Evolutionary conservation across 345 rosid genomes (phyloP), one percentile per base, ranked within the genome.

Genomic region (Capsella bursapastoris): DNA sequence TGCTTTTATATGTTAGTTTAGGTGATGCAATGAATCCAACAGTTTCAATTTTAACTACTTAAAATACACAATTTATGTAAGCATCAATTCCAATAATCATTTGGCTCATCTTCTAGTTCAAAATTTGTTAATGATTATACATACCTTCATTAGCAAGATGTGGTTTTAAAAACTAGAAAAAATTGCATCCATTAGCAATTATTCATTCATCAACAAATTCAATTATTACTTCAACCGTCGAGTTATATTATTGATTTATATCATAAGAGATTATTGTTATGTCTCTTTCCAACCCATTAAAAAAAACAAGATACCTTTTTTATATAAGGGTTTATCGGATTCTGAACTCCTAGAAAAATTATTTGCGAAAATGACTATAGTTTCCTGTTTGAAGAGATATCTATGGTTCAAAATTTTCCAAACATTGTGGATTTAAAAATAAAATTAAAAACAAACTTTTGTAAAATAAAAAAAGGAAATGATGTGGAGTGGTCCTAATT

Each of bases 221-320:
- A 64, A 70, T 77, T 31, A 77, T 77, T 77, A 71, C 76, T 77
- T 70, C 72, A 64, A 48, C 55, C 48, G 34, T 58, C 31, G 47
- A 38, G 71, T 49, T 64, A 58, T 56, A 22, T 22, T 22, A 22
- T 22, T 22, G 25, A 22, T 22, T 22, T 22, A 22, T 22, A 22
- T 22, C 25, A 22, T 22, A 22, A 22, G 0, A 53, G 16, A 56
- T 69, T 70, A 29, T 52, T 60, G 25, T 51, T 37, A 35, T 68
- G 56, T 75, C 61, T 51, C 56, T 59, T 67, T 56, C 63, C 78
- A 74, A 66, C 50, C 29, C 14, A 44, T 55, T 22, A 22, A n/a
- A 5, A 8, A 18, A 64, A 53, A 45, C 57, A 55, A 64, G 55
- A 63, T 18, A 6, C 35, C 0, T 8, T 43, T 51, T 16, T 1